Conservation (phyloP, 192 early-diverging fungal genomes). For the Endogone sp. region DNA sequence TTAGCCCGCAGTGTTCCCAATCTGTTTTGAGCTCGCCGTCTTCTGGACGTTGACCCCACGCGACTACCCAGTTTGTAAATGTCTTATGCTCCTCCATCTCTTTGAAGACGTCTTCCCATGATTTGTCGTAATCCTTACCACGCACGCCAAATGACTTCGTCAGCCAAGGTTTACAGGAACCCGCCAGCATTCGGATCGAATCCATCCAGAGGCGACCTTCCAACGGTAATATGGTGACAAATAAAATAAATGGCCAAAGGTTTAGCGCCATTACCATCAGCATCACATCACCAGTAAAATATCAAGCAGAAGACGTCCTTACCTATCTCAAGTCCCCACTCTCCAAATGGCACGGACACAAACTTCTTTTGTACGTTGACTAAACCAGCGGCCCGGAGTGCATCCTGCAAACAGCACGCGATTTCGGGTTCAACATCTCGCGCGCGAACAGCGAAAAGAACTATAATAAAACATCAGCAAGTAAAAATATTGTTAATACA, state of each 20-base stretch:
- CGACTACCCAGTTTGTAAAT: conserved; percentile 9
- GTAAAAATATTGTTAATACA: too few relatives aligned
- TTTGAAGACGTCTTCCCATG: conserved; percentile 6
- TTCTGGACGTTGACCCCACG: conserved; percentile 9
- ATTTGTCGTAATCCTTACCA: background rate
- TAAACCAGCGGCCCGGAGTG: conserved; percentile 7
- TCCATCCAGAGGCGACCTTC: background rate
- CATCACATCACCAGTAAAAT: background rate
- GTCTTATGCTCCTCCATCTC: conserved; percentile 12
- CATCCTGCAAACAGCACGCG: conserved; percentile 1
- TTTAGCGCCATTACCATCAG: too few relatives aligned
- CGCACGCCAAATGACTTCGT: background rate
- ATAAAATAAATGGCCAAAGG: too few relatives aligned
- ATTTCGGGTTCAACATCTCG: conserved; percentile 6
- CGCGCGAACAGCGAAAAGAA: background rate
- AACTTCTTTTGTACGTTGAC: background rate
- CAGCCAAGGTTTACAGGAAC: conserved; percentile 8
- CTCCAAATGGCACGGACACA: conserved; percentile 14
- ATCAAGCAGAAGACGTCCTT: conserved; percentile 5
- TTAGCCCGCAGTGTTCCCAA: conserved; percentile 2
- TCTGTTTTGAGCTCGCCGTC: background rate
- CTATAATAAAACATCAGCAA: too few relatives aligned
- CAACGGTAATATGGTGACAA: background rate
- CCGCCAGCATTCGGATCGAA: background rate
- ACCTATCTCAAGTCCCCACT: conserved; percentile 19